Conservation (phyloP, 1,284 basidiomycete species). For the Porodaedalea pini region DNA sequence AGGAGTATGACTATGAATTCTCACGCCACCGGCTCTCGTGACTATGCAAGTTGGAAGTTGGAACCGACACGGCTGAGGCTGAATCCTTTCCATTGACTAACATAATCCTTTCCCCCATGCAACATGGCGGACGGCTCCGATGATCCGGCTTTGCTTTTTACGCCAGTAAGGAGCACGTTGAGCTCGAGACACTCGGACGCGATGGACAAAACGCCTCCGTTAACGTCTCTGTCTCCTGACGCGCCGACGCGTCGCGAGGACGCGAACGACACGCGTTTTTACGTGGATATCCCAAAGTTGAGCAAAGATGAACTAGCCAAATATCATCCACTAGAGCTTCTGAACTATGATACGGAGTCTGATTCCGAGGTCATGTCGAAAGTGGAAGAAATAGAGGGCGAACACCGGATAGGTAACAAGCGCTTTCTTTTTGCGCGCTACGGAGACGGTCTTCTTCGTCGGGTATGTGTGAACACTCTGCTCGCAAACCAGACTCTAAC, state of each 20-base stretch:
- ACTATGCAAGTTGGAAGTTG: no score
- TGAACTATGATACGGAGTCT: conserved; percentile 30
- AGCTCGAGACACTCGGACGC: not conserved
- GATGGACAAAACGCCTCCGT: not conserved
- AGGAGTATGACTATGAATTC: not conserved
- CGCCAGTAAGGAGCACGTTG: not conserved
- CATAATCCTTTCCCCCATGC: no score
- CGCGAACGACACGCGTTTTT: conserved; percentile 14
- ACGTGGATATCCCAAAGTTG: conserved; percentile 32
- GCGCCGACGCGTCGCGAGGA: conserved; percentile 4
- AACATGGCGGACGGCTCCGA: not conserved
- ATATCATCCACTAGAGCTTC: conserved; percentile 40
- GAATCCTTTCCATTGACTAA: not conserved
- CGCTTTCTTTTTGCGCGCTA: conserved; percentile 60
- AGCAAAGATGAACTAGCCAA: conserved; percentile 35
- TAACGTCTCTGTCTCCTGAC: not conserved
- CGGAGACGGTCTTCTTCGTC: conserved; percentile 54
- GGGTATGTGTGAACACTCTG: conserved; percentile 37
- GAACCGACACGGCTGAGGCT: no score
- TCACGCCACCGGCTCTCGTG: not conserved
- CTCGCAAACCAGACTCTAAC: not conserved
- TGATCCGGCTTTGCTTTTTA: conserved; percentile 8
- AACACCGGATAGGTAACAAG: conserved; percentile 38
- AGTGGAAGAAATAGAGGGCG: conserved; percentile 56
- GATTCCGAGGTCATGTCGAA: conserved; percentile 23